Conservation (phyloP, 257 asterid species). For the Solanum pinnatisectum region DNA sequence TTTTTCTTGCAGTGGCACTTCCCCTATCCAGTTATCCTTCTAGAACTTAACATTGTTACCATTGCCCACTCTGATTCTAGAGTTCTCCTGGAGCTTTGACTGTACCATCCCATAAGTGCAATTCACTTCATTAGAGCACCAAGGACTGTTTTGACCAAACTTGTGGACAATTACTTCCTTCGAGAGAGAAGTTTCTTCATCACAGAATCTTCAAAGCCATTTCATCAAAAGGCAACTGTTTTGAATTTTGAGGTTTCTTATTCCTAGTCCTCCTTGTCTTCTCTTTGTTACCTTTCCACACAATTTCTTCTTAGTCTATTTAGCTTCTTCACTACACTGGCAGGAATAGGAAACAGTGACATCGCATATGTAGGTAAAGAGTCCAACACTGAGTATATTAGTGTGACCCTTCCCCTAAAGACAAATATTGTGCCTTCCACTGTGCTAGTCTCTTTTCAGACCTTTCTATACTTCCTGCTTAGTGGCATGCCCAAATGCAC, state of each 20-base stretch:
- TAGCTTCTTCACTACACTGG: background rate
- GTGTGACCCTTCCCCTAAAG: background rate
- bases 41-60: background rate
- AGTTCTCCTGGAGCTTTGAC: background rate
- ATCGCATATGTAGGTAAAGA: background rate
- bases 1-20: background rate
- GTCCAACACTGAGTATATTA: background rate
- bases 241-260: background rate
- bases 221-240: background rate
- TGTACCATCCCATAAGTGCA: background rate
- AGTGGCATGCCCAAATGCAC: background rate
- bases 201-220: background rate
- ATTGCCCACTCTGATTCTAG: background rate
- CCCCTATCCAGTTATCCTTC: background rate
- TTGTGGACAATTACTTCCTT: background rate
- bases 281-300: background rate
- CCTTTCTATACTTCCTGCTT: background rate
- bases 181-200: background rate
- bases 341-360: background rate
- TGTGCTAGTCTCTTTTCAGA: background rate
- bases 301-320: background rate
- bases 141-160: background rate
- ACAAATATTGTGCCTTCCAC: background rate
- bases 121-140: background rate
- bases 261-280: background rate